A percentile compares a stretch with the other conserved stretches of the same genome.
phyloP scores from a whole-genome alignment of 2,329 filamentous ascomycete species.

The Alternaria triticina region DNA sequence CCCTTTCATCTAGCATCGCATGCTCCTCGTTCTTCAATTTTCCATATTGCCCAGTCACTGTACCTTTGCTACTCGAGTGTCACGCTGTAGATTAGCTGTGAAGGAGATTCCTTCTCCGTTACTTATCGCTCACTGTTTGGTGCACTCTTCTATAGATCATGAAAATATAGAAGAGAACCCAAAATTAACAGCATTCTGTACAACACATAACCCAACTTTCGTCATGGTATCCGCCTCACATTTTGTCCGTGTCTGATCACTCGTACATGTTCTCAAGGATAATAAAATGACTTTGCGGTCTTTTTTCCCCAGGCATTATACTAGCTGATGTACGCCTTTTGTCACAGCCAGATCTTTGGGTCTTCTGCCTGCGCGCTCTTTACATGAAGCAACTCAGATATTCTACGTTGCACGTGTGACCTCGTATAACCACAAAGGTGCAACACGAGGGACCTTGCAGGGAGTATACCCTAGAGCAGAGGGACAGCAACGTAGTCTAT shows the following conservation, averaged over 20 bases:
- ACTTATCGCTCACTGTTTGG: background rate
- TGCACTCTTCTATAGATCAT: background rate
- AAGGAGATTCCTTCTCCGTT: background rate
- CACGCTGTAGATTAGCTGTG: background rate
- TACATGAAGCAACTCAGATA: background rate
- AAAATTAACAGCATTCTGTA: background rate
- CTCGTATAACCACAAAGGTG: background rate
- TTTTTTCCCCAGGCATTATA: background rate
- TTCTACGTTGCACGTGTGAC: background rate
- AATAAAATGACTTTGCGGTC: background rate
- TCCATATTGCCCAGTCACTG: background rate
- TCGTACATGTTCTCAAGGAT: background rate
- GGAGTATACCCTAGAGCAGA: background rate
- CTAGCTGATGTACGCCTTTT: background rate
- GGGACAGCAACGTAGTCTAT: background rate
- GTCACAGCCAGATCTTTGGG: background rate
- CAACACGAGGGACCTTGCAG: background rate
- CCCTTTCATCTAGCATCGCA: background rate
- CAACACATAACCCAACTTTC: background rate
- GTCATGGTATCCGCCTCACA: background rate
- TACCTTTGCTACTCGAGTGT: background rate
- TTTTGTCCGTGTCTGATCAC: background rate
- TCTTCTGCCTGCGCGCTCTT: background rate
- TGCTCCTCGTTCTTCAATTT: background rate
- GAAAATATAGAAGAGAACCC: background rate